Percentiles rank a stretch among this genome's conserved stretches.
Evolutionary conservation across 1,284 basidiomycete genomes (phyloP).

Genomic region (Phenoliferia sp.): DNA sequence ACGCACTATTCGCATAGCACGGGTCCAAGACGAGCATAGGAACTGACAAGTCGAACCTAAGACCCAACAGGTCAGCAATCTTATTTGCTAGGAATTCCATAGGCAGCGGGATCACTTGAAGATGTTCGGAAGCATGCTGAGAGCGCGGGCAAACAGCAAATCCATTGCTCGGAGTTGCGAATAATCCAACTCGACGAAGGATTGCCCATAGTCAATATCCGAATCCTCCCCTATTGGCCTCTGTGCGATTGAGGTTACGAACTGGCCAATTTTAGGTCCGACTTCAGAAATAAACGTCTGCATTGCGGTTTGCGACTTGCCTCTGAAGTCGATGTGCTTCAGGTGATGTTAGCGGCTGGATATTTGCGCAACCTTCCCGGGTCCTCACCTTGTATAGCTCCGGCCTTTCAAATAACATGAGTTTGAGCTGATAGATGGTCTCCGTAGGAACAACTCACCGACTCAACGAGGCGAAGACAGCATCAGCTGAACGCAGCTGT

Average conservation of each 20-base stretch:
- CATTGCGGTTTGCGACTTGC: neutral
- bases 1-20: neutral
- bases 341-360: too few species aligned
- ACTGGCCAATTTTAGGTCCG: neutral
- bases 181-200: neutral
- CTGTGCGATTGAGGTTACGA: neutral
- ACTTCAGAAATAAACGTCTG: neutral
- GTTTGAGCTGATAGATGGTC: neutral
- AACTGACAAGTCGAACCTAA: neutral
- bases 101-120: neutral
- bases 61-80: neutral
- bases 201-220: neutral
- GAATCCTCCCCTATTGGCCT: neutral
- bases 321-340: slow-evolving; percentile 1
- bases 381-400: neutral
- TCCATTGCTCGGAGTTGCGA: neutral
- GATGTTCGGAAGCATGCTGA: neutral
- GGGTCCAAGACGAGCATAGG: neutral
- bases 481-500: neutral
- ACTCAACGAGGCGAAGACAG: neutral
- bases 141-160: neutral
- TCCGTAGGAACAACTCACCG: neutral
- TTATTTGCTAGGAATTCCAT: neutral
- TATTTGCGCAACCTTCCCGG: too few species aligned
- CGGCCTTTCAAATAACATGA: neutral